These are phyloP conservation scores for Thielaviopsis ethacetica DNA, from an alignment of 2,329 filamentous ascomycete genomes.

Conservation along the genomic window DNA sequence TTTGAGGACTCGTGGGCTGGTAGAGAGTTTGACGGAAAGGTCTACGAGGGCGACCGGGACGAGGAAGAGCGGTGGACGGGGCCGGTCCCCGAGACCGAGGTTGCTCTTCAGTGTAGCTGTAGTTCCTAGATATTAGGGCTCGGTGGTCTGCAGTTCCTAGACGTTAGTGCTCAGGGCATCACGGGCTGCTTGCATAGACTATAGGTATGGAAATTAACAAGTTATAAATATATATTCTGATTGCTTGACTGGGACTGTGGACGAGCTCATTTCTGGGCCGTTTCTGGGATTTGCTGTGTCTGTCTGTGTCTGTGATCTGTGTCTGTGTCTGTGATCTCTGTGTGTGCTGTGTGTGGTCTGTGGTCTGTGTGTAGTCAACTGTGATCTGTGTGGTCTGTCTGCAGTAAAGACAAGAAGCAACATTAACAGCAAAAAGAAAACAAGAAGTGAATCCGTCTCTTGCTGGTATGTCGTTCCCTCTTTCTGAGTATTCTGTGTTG, in stretches of 20 bases:
- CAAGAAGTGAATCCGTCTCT: not conserved
- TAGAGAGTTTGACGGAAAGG: slow-evolving; percentile 28
- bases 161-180: no score
- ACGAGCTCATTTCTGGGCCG: not conserved
- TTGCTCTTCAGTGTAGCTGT: slow-evolving; percentile 88
- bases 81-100: slow-evolving; percentile 62
- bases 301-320: not conserved
- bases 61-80: slow-evolving; percentile 74
- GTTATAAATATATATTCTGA: not conserved
- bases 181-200: no score
- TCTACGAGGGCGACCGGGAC: slow-evolving; percentile 41
- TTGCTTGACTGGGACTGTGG: not conserved
- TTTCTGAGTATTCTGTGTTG: not conserved
- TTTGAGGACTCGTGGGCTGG: slow-evolving; percentile 66
- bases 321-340: not conserved
- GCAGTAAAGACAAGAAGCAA: not conserved
- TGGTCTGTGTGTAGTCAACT: slow-evolving; percentile 1
- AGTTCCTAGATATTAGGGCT: slow-evolving; percentile 46
- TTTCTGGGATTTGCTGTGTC: not conserved
- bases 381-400: slow-evolving; percentile 2
- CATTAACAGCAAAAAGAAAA: not conserved
- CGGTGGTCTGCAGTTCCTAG: not conserved
- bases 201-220: not conserved
- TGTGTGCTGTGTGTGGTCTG: not conserved
- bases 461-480: not conserved